phyloP scores from a whole-genome alignment of 306 rosid genomes.

The Cicer judaicum region DNA sequence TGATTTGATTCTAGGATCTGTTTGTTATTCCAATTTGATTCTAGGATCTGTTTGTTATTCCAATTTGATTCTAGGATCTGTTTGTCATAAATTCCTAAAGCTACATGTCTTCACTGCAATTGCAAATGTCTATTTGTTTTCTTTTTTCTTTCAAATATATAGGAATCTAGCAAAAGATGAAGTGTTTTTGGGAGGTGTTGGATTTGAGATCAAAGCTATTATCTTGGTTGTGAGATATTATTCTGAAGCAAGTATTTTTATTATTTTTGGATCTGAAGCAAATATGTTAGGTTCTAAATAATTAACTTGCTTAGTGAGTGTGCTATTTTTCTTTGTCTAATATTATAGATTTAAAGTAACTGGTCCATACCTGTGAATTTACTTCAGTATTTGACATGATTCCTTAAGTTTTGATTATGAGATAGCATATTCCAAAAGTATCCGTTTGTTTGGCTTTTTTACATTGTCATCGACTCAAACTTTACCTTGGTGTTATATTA shows the following conservation, averaged over 20 bases:
- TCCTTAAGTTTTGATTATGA: neutral
- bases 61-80: conserved; percentile 1
- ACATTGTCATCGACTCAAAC: too few species aligned
- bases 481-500: neutral
- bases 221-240: neutral
- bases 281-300: neutral
- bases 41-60: conserved; percentile 2
- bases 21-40: conserved; percentile 13
- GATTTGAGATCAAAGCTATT: conserved; percentile 9
- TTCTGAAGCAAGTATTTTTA: conserved; percentile 8
- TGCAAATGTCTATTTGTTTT: too few species aligned
- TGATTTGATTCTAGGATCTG: conserved; percentile 2
- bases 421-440: neutral
- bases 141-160: too few species aligned
- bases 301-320: neutral
- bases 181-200: neutral
- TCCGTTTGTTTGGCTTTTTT: neutral
- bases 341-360: neutral
- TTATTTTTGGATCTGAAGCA: neutral
- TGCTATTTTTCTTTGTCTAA: neutral
- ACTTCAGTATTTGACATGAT: neutral
- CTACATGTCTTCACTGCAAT: neutral
- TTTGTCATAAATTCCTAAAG: neutral
- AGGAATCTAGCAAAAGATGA: neutral
- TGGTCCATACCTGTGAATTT: neutral